A percentile compares a stretch with the other conserved stretches of the same genome.
phyloP scores from a whole-genome alignment of 1,284 basidiomycete genomes.

The Trametes hirsuta region DNA sequence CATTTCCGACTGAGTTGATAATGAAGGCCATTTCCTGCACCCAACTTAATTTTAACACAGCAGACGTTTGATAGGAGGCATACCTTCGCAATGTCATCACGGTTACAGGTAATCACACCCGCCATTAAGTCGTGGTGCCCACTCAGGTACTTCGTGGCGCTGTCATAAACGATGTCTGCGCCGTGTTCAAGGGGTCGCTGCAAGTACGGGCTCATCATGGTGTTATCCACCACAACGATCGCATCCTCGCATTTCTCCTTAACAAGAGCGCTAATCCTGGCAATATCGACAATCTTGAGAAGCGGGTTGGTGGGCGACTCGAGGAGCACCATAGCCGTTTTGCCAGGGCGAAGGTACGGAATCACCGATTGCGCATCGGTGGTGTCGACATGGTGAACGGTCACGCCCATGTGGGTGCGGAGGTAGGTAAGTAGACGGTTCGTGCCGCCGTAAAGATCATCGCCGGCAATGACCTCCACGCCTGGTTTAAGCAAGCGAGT shows the following conservation, averaged over 20 bases:
- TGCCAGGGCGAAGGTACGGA: constrained; percentile 67
- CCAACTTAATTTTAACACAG: not conserved
- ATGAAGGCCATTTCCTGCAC: constrained; percentile 85
- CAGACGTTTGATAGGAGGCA: not conserved
- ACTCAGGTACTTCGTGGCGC: constrained; percentile 96
- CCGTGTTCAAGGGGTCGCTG: constrained; percentile 96
- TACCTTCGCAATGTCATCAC: constrained; percentile 89
- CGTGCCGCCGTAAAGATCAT: constrained; percentile 98
- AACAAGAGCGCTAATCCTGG: constrained; percentile 78
- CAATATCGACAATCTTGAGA: constrained; percentile 93
- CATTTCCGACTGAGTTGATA: constrained; percentile 98
- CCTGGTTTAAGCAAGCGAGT: constrained; percentile 93
- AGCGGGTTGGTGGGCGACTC: constrained; percentile 98
- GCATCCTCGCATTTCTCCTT: constrained; percentile 84
- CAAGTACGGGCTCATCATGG: constrained; percentile 99
- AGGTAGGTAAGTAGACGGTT: constrained; percentile 96
- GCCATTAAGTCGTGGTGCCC: constrained; percentile 99
- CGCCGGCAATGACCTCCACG: constrained; percentile 94
- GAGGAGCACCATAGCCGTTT: constrained; percentile 92
- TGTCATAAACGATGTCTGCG: constrained; percentile 97
- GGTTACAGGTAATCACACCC: constrained; percentile 89
- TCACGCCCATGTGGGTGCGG: constrained; percentile 85
- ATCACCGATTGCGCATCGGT: constrained; percentile 72
- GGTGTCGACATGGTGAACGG: constrained; percentile 94
- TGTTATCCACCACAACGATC: constrained; percentile 94